Evolutionary conservation across 164 flowering plant species (phyloP), one percentile per base, ranked within the genome.

Genomic region (Cinnamomum chago): DNA sequence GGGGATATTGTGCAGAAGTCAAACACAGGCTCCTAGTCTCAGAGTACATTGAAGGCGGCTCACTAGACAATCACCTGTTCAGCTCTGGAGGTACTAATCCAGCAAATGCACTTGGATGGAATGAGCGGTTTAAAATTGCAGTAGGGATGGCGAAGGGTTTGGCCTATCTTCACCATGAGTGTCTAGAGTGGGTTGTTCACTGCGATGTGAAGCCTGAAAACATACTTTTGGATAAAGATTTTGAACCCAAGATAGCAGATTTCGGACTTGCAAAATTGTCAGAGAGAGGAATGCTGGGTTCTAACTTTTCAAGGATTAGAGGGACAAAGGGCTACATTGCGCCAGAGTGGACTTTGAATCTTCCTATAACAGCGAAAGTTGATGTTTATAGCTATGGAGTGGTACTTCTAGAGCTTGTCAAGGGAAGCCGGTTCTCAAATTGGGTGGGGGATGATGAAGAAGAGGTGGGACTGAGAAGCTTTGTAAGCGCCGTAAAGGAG

Each of bases 41-140:
- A 40, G 86, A 84, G 67, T 78, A 81, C 79, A 67, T 81, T 68
- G 83, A 82, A 58, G 50, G 72, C 33, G 83, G 83, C 1, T 82
- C 86, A 4, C 55, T 84, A 33, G 85, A 80, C 24, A 68, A 73
- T 22, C 75, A 75, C 65, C 51, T 82, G 3, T 51, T 64, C 25
- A 47, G 70, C 5, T 40, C 70, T 50, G 28, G 33, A 17, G 70
- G 71, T 70, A 69, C 79, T 0, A 83, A 72, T 20, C 69, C 62
- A 5, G 0, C 18, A 50, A 47, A n/a, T 7, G 47, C 5, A 11
- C 58, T 74, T 27, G 50, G 35, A 40, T 78, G 80, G 80, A 67
- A 71, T 7, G 24, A 66, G 22, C 71, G 80, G 68, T 71, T 55
- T 9, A 71, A 67, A 60, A 75, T 74, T 22, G 75, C 75, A 5